phyloP scores from a whole-genome alignment of 306 rosid species.

The Begonia masoniana region DNA sequence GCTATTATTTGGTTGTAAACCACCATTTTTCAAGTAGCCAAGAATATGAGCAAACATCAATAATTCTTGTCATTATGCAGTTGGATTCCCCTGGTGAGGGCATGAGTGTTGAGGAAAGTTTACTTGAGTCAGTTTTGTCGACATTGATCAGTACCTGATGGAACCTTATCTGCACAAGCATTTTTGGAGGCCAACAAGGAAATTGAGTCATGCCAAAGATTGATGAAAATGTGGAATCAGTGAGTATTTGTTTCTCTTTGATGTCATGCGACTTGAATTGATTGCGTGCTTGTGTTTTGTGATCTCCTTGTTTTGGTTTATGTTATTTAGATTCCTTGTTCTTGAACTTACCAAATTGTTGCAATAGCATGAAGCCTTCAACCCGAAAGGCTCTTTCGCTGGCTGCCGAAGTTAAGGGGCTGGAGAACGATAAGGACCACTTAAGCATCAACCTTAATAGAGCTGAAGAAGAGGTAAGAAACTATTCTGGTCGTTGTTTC shows the following conservation, averaged over 20 bases:
- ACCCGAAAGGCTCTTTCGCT: constrained; percentile 48
- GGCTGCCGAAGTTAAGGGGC: constrained; percentile 47
- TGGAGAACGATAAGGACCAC: constrained; percentile 70
- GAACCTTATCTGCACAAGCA: constrained; percentile 34
- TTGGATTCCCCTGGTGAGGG: constrained; percentile 33
- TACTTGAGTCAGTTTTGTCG: constrained; percentile 58
- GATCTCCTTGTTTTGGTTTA: background rate
- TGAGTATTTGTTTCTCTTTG: constrained; percentile 17
- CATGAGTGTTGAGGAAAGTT: constrained; percentile 27
- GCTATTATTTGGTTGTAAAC: no score
- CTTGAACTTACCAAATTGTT: background rate
- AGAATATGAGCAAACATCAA: no score
- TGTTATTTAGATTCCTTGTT: background rate
- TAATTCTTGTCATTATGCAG: constrained; percentile 19
- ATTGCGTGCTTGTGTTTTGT: background rate
- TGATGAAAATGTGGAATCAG: constrained; percentile 66
- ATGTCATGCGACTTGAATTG: no score
- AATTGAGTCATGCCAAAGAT: constrained; percentile 40
- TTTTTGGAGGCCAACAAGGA: constrained; percentile 48
- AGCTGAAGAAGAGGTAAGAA: constrained; percentile 92
- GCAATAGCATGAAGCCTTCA: constrained; percentile 58
- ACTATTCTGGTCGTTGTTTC: background rate
- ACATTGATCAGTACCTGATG: constrained; percentile 23
- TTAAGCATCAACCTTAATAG: constrained; percentile 58
- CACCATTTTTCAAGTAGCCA: no score